Evolutionary conservation across 2,329 filamentous ascomycete genomes (phyloP).

Genomic region (Trichoderma polysporum): DNA sequence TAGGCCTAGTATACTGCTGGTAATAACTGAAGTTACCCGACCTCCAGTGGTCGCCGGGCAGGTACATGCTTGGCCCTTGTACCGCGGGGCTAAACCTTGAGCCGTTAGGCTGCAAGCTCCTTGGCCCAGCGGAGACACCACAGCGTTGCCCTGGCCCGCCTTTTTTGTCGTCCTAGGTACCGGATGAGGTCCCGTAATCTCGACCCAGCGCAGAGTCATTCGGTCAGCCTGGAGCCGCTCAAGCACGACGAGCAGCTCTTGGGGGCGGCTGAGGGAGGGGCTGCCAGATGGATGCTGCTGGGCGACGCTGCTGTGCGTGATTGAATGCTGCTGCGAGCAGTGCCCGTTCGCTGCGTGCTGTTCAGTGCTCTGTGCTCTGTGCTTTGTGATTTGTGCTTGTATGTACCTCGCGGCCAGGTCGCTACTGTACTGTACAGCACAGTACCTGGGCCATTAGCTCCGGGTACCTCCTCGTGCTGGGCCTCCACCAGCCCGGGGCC

Average conservation of each 20-base stretch:
- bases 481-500: conserved; percentile 5
- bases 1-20: too few species aligned
- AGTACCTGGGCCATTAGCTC: conserved; percentile 13
- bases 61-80: conserved; percentile 2
- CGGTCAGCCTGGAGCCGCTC: background rate
- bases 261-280: background rate
- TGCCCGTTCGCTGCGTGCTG: background rate
- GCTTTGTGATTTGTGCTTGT: background rate
- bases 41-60: background rate
- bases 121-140: conserved; percentile 17
- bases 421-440: background rate
- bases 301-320: background rate
- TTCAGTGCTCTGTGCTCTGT: too few species aligned
- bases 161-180: conserved; percentile 18
- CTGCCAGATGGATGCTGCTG: background rate
- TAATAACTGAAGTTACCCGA: background rate
- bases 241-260: background rate
- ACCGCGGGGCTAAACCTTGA: conserved; percentile 5
- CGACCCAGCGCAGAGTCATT: background rate
- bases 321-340: background rate
- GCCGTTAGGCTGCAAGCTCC: conserved; percentile 18
- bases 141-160: conserved; percentile 21
- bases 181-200: conserved; percentile 13
- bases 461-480: conserved; percentile 19
- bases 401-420: too few species aligned